Conservation (phyloP, 345 rosid genomes). For the Anastatica hierochuntica region DNA sequence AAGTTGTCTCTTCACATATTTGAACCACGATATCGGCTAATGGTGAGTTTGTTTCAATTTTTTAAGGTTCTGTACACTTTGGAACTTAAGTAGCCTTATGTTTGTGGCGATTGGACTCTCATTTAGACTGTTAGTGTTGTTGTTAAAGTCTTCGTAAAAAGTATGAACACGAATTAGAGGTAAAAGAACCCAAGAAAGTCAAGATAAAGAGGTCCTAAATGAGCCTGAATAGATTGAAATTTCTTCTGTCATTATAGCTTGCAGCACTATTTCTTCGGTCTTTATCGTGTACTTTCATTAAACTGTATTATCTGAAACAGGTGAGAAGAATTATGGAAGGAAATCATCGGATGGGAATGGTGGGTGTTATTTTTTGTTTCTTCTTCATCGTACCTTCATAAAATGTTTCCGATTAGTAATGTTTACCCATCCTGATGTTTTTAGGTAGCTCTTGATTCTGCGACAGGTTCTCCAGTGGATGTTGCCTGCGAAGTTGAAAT, state of each 20-base stretch:
- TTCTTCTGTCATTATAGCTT: not conserved
- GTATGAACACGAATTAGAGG: too few species aligned
- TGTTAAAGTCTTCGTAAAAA: not conserved
- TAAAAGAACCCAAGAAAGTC: slow-evolving; percentile 6
- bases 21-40: slow-evolving; percentile 88
- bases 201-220: not conserved
- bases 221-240: not conserved
- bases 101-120: not conserved
- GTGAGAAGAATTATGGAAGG: slow-evolving; percentile 98
- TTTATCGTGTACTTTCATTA: slow-evolving; percentile 6
- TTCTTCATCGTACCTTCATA: slow-evolving; percentile 6
- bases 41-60: slow-evolving; percentile 56
- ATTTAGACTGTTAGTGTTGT: not conserved
- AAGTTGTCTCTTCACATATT: slow-evolving; percentile 79
- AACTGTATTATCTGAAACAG: slow-evolving; percentile 24
- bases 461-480: slow-evolving; percentile 59
- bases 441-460: slow-evolving; percentile 67
- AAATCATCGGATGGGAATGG: slow-evolving; percentile 98
- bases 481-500: slow-evolving; percentile 98
- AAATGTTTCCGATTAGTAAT: slow-evolving; percentile 7
- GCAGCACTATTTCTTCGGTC: slow-evolving; percentile 5
- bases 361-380: slow-evolving; percentile 16
- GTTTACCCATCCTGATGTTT: too few species aligned
- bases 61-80: not conserved
- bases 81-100: not conserved